Percentiles rank a stretch among this genome's conserved stretches.
Evolutionary conservation across 371 early-diverging fungal species (phyloP).

Genomic region (Zychaea mexicana): DNA sequence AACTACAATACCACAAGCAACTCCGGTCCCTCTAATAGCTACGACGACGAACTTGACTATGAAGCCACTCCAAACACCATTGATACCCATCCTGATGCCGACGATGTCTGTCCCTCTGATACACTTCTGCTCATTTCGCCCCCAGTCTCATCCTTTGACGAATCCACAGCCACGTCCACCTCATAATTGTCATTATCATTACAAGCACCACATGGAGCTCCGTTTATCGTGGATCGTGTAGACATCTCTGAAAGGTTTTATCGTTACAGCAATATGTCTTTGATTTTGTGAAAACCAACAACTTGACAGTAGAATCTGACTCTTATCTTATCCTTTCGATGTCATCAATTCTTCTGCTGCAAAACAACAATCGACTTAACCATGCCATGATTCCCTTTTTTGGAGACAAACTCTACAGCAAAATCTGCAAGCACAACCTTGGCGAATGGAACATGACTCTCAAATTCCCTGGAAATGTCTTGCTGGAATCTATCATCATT

Average conservation of each 20-base stretch:
- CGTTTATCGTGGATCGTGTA: conserved; percentile 15
- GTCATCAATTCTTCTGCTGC: conserved; percentile 19
- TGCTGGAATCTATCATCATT: conserved; percentile 4
- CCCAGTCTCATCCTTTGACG: conserved; percentile 16
- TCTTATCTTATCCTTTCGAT: conserved; percentile 14
- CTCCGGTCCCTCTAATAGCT: too few species aligned
- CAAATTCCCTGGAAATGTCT: conserved; percentile 6
- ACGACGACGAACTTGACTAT: too few species aligned
- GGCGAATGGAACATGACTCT: not conserved
- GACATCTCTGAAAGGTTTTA: conserved; percentile 26
- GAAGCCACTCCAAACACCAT: conserved; percentile 8
- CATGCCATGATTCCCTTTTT: conserved; percentile 21
- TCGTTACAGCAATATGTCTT: conserved; percentile 21
- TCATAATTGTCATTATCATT: conserved; percentile 16
- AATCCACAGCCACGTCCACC: conserved; percentile 7
- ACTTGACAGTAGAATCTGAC: conserved; percentile 21
- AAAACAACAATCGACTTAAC: conserved; percentile 21
- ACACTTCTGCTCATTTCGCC: not conserved
- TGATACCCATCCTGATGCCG: conserved; percentile 17
- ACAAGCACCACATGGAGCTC: conserved; percentile 11
- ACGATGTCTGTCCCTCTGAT: conserved; percentile 4
- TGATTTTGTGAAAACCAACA: conserved; percentile 14
- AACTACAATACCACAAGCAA: too few species aligned
- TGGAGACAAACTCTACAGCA: conserved; percentile 14
- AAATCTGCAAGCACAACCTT: conserved; percentile 12